Percentiles rank a stretch among this genome's conserved stretches.
phyloP scores from a whole-genome alignment of 805 yeast genomes.

The Millerago galiae region DNA sequence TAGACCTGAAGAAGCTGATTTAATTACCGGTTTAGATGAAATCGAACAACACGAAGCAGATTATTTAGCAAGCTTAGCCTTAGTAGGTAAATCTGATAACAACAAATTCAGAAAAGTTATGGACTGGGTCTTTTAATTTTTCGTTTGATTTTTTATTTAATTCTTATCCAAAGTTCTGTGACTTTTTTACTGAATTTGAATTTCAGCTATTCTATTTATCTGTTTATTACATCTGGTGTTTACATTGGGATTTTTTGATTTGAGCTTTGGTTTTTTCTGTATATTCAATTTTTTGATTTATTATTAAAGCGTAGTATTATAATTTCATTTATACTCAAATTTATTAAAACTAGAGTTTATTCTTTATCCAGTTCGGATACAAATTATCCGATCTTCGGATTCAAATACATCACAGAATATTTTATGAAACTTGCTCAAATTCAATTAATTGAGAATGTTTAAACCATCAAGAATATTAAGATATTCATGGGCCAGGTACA shows the following conservation, averaged over 20 bases:
- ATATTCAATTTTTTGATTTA: too few relatives aligned
- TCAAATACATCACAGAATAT: background rate
- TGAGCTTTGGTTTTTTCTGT: too few relatives aligned
- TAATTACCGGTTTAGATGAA: conserved; percentile 31
- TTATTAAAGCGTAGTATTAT: too few relatives aligned
- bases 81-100: conserved; percentile 2
- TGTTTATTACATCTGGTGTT: too few relatives aligned
- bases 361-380: background rate
- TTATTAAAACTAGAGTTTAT: too few relatives aligned
- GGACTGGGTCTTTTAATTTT: conserved; percentile 13
- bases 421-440: background rate
- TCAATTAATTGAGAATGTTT: conserved; percentile 1
- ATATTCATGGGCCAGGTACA: background rate
- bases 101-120: conserved; percentile 2
- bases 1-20: conserved; percentile 44
- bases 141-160: background rate
- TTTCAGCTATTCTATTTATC: too few relatives aligned
- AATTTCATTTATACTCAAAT: too few relatives aligned
- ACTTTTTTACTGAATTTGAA: too few relatives aligned
- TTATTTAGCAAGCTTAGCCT: conserved; percentile 12
- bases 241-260: too few relatives aligned
- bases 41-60: conserved; percentile 37
- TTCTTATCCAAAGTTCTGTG: too few relatives aligned
- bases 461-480: background rate
- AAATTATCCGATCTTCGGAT: background rate